A percentile compares a stretch with the other conserved stretches of the same genome.
Conservation (phyloP, 2,329 filamentous ascomycete species). For the Periglandula ipomoeae region DNA sequence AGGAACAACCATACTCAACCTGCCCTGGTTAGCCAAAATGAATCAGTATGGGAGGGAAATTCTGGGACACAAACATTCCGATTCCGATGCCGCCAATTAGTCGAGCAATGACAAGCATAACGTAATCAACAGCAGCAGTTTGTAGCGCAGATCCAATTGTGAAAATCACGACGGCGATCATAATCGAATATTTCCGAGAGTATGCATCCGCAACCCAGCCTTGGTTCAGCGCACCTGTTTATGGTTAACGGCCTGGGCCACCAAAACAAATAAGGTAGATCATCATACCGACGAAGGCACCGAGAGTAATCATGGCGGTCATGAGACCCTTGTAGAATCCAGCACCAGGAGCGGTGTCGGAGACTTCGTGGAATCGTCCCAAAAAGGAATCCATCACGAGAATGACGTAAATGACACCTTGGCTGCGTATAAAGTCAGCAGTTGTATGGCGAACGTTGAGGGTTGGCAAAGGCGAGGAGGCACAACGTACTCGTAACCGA, state of each 20-base stretch:
- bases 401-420: constrained; percentile 31
- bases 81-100: constrained; percentile 34
- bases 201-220: constrained; percentile 26
- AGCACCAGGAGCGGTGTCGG: constrained; percentile 25
- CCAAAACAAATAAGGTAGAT: no score
- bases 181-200: constrained; percentile 24
- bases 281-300: constrained; percentile 31
- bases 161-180: constrained; percentile 24
- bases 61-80: constrained; percentile 22
- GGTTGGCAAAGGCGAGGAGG: background rate
- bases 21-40: background rate
- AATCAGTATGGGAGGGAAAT: background rate
- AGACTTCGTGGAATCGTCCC: constrained; percentile 22
- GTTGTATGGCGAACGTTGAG: background rate
- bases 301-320: constrained; percentile 37
- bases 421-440: constrained; percentile 11
- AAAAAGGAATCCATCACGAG: constrained; percentile 27
- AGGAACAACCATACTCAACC: constrained; percentile 26
- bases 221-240: constrained; percentile 32
- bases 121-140: constrained; percentile 28
- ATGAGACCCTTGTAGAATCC: constrained; percentile 33
- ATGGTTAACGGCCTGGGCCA: no score
- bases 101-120: constrained; percentile 33
- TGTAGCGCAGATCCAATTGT: constrained; percentile 34
- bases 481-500: constrained; percentile 22